phyloP scores from a whole-genome alignment of 1,284 basidiomycete genomes.

The Pterulicium gracile region DNA sequence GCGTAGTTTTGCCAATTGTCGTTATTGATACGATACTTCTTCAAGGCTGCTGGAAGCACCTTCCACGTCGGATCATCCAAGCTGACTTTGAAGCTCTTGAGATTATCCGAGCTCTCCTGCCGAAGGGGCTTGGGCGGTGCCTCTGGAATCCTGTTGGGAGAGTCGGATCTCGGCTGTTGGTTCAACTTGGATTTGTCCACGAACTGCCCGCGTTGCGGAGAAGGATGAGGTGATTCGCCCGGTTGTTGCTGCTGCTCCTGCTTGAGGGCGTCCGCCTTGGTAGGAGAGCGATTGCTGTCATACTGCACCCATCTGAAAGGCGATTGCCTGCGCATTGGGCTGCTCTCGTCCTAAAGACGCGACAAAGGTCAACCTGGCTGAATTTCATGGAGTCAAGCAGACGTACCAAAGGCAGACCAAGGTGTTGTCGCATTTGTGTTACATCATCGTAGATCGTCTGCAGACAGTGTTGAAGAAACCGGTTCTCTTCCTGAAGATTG shows the following conservation, averaged over 20 bases:
- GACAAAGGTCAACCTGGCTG: conserved; percentile 3
- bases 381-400: conserved; percentile 16
- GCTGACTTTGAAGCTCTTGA: conserved; percentile 84
- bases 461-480: conserved; percentile 48
- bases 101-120: conserved; percentile 64
- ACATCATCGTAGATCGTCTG: conserved; percentile 53
- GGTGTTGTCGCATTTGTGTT: conserved; percentile 34
- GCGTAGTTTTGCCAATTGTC: conserved; percentile 99
- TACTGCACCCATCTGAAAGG: conserved; percentile 80
- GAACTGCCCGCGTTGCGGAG: conserved; percentile 38
- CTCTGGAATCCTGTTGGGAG: conserved; percentile 20
- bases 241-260: neutral
- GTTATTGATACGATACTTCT: conserved; percentile 98
- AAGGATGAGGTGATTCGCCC: conserved; percentile 69
- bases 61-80: conserved; percentile 98
- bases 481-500: conserved; percentile 68
- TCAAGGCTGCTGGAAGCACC: conserved; percentile 92
- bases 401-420: conserved; percentile 23
- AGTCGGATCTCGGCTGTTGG: conserved; percentile 17
- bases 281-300: conserved; percentile 64
- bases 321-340: conserved; percentile 50
- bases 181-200: conserved; percentile 10
- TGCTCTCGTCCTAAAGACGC: conserved; percentile 35
- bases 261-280: conserved; percentile 40
- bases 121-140: conserved; percentile 33